phyloP scores from a whole-genome alignment of 305 asterid genomes.

The Euphrasia arctica region DNA sequence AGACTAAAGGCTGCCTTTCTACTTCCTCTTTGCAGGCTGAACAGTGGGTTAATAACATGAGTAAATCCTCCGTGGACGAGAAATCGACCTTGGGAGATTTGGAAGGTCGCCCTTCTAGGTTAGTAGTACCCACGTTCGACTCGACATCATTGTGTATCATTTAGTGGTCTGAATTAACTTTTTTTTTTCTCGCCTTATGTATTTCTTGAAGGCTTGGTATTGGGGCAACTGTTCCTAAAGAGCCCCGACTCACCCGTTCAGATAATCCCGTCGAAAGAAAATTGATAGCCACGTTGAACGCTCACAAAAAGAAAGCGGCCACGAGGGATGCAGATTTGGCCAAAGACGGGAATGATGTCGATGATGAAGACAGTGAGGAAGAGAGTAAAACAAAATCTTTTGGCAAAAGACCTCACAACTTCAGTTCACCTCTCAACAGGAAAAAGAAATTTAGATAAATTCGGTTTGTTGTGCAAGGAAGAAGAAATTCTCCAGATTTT shows the following conservation, averaged over 20 bases:
- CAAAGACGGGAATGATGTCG: conserved; percentile 26
- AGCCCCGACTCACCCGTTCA: conserved; percentile 37
- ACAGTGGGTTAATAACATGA: conserved; percentile 68
- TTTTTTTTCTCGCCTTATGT: neutral
- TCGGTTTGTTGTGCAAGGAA: neutral
- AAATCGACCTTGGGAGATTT: conserved; percentile 36
- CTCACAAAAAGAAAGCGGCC: conserved; percentile 37
- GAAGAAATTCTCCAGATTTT: too few relatives aligned
- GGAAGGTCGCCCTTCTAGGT: conserved; percentile 78
- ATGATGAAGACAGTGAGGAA: conserved; percentile 59
- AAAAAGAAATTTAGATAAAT: conserved; percentile 46
- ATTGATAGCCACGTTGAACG: conserved; percentile 51
- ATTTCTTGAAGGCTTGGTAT: conserved; percentile 62
- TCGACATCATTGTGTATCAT: conserved; percentile 18
- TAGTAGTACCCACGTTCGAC: conserved; percentile 25
- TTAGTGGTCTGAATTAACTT: neutral
- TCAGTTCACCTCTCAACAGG: conserved; percentile 23
- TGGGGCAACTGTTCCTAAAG: conserved; percentile 70
- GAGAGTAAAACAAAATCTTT: conserved; percentile 64
- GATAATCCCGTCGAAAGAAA: conserved; percentile 61
- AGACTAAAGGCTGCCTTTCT: neutral
- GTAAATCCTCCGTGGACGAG: conserved; percentile 33
- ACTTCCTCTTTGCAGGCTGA: conserved; percentile 56
- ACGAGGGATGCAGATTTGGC: conserved; percentile 41
- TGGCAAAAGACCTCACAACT: conserved; percentile 46